Conservation (phyloP, 495 filamentous ascomycete genomes). For the Podospora pseudopauciseta region DNA sequence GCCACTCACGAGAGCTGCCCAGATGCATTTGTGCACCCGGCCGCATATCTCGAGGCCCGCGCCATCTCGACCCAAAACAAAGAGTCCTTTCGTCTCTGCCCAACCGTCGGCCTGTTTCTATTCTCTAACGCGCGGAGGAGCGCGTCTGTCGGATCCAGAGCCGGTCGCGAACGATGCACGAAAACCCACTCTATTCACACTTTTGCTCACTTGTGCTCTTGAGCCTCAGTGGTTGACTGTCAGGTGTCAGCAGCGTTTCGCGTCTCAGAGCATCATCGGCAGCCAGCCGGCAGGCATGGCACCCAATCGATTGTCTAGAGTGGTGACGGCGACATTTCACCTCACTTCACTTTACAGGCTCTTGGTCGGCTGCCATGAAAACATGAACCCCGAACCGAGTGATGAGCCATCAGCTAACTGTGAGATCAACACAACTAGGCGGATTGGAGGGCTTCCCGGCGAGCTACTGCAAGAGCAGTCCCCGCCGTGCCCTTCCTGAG, state of each 20-base stretch:
- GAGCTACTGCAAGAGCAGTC: slow-evolving; percentile 2
- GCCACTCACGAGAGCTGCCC: slow-evolving; percentile 31
- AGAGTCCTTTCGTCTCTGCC: slow-evolving; percentile 18
- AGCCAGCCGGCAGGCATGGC: slow-evolving; percentile 8
- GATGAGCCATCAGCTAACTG: slow-evolving; percentile 5
- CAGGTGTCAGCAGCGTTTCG: not conserved
- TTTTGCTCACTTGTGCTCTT: not conserved
- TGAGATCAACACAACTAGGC: slow-evolving; percentile 5
- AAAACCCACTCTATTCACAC: not conserved
- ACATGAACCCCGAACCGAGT: not conserved
- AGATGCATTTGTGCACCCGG: slow-evolving; percentile 30
- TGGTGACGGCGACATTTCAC: slow-evolving; percentile 21
- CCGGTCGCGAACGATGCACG: slow-evolving; percentile 17
- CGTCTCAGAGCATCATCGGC: not conserved
- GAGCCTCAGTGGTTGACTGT: slow-evolving; percentile 5
- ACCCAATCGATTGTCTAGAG: slow-evolving; percentile 14
- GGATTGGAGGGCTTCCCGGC: not conserved
- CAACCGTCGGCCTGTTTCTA: slow-evolving; percentile 35
- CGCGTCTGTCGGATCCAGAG: slow-evolving; percentile 29
- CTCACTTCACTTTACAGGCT: slow-evolving; percentile 14
- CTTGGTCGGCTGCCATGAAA: not conserved
- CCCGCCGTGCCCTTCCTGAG: not conserved
- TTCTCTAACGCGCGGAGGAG: slow-evolving; percentile 33
- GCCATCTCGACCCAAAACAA: slow-evolving; percentile 30
- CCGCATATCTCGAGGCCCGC: slow-evolving; percentile 40